Percentiles rank a stretch among this genome's conserved stretches.
Conservation (phyloP, 225 moss, liverwort and hornwort genomes). For the Asterella californica region DNA sequence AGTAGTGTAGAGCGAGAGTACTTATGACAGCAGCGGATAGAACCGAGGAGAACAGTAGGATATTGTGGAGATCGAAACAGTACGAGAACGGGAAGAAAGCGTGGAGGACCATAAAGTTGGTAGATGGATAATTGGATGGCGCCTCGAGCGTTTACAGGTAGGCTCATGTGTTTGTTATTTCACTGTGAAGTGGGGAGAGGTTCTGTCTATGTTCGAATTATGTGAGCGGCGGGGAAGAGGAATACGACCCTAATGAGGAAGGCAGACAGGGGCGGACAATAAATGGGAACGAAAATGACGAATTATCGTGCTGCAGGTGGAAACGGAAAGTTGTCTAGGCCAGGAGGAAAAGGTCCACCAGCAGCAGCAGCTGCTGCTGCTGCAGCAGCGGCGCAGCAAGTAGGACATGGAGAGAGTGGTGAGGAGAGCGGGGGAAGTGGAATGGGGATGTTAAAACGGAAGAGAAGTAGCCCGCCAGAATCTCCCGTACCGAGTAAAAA, state of each 20-base stretch:
- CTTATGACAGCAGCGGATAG: slow-evolving; percentile 2
- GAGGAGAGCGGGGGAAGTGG: slow-evolving; percentile 32
- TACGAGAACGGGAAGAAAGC: background rate
- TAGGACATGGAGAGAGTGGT: slow-evolving; percentile 25
- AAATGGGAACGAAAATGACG: slow-evolving; percentile 11
- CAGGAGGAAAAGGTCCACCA: slow-evolving; percentile 13
- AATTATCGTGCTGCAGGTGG: slow-evolving; percentile 24
- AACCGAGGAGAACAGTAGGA: slow-evolving; percentile 1
- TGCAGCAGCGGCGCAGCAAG: slow-evolving; percentile 1
- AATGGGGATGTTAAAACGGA: slow-evolving; percentile 43
- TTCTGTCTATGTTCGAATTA: background rate
- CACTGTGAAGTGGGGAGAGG: background rate
- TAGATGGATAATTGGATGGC: slow-evolving; percentile 24
- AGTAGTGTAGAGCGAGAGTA: background rate
- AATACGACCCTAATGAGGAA: background rate
- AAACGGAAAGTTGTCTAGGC: slow-evolving; percentile 20
- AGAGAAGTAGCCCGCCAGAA: slow-evolving; percentile 43
- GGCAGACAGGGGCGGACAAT: background rate
- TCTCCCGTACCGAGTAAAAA: slow-evolving; percentile 37
- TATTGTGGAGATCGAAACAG: slow-evolving; percentile 6
- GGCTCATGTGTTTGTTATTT: slow-evolving; percentile 12
- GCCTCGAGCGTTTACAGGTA: slow-evolving; percentile 14
- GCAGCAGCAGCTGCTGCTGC: slow-evolving; percentile 1
- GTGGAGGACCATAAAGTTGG: slow-evolving; percentile 4
- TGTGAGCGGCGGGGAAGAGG: background rate